phyloP scores from a whole-genome alignment of 495 filamentous ascomycete genomes.

The Penicillium nucicola region DNA sequence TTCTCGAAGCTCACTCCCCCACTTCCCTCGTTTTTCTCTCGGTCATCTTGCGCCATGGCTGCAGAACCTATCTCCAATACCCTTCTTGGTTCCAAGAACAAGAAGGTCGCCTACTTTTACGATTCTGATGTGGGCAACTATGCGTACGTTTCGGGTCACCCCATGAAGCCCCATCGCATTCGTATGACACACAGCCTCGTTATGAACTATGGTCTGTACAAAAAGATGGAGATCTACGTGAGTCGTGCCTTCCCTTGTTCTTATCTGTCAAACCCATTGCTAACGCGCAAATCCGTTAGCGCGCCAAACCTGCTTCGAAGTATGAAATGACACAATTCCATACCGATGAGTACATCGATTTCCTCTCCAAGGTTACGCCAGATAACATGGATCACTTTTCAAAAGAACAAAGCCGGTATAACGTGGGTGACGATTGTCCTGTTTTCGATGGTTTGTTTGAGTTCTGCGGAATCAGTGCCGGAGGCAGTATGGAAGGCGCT shows the following conservation, averaged over 20 bases:
- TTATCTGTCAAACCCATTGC: not conserved
- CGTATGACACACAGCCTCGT: constrained; percentile 94
- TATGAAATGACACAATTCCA: constrained; percentile 99
- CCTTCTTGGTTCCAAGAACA: constrained; percentile 48
- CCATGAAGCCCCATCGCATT: constrained; percentile 99
- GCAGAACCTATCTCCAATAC: constrained; percentile 50
- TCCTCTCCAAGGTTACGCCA: constrained; percentile 91
- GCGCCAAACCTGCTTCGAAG: constrained; percentile 92
- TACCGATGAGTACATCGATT: constrained; percentile 99
- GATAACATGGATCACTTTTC: constrained; percentile 96
- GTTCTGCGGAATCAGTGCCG: constrained; percentile 96
- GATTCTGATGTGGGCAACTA: constrained; percentile 97
- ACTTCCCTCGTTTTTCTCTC: not conserved
- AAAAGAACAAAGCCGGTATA: constrained; percentile 94
- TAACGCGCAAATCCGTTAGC: constrained; percentile 52
- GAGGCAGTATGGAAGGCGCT: constrained; percentile 96
- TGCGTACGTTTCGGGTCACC: constrained; percentile 96
- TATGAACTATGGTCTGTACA: constrained; percentile 98
- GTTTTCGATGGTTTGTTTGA: constrained; percentile 98
- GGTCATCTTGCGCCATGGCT: constrained; percentile 29
- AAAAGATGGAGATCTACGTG: constrained; percentile 99
- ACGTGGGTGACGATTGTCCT: constrained; percentile 96
- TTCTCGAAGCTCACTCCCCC: not conserved
- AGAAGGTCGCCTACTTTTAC: constrained; percentile 94
- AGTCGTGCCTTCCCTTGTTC: constrained; percentile 29